phyloP scores from a whole-genome alignment of 495 filamentous ascomycete genomes.

The Penicillium crystallinum region DNA sequence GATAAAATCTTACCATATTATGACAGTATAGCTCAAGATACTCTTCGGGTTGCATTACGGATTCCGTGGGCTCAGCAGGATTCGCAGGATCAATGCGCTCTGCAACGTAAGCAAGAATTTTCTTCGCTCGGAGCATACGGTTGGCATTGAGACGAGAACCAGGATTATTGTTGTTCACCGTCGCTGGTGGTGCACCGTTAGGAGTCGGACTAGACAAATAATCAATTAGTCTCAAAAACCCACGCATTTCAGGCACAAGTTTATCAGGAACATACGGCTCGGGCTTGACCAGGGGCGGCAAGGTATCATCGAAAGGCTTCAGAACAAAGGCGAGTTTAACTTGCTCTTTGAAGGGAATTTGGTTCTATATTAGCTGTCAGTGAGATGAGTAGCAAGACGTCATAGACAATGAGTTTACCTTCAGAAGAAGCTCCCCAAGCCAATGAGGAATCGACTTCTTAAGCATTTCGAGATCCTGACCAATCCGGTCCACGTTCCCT shows the following conservation, averaged over 20 bases:
- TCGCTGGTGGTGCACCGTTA: conserved; percentile 16
- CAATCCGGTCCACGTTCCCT: conserved; percentile 74
- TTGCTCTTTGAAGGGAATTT: conserved; percentile 81
- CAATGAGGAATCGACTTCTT: conserved; percentile 83
- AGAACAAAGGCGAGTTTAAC: conserved; percentile 90
- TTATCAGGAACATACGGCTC: conserved; percentile 43
- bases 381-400: neutral
- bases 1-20: conserved; percentile 60
- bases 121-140: conserved; percentile 90
- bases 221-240: neutral
- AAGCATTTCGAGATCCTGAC: conserved; percentile 72
- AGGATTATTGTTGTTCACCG: conserved; percentile 32
- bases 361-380: conserved; percentile 51
- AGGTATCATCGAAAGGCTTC: conserved; percentile 70
- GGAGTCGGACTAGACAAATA: conserved; percentile 15
- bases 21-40: conserved; percentile 93
- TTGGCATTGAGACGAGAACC: conserved; percentile 93
- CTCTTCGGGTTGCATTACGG: conserved; percentile 74
- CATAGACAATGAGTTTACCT: conserved; percentile 38
- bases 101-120: conserved; percentile 87
- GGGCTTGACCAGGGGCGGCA: conserved; percentile 63
- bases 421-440: conserved; percentile 84
- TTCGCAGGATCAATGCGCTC: conserved; percentile 74
- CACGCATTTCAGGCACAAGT: neutral
- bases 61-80: conserved; percentile 47